These are phyloP conservation scores for Volvariella volvacea DNA, from an alignment of 1,284 basidiomycete species.

Conservation along the genomic window DNA sequence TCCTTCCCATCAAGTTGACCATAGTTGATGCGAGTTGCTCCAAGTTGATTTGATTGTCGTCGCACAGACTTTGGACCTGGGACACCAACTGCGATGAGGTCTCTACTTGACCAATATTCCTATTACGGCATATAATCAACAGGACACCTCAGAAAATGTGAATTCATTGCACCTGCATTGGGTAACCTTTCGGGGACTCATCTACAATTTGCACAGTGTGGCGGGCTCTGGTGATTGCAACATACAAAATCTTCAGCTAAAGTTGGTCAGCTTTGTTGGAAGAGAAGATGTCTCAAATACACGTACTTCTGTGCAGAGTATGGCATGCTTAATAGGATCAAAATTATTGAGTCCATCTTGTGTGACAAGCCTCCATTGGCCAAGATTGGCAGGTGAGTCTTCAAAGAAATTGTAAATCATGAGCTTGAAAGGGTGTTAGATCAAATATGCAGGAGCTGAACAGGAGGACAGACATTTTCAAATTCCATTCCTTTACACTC, in stretches of 20 bases:
- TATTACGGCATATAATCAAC: too few relatives aligned
- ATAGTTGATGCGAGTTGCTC: too few relatives aligned
- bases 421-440: constrained; percentile 34
- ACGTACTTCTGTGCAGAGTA: constrained; percentile 54
- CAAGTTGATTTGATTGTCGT: too few relatives aligned
- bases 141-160: too few relatives aligned
- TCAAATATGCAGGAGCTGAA: background rate
- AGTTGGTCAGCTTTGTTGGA: constrained; percentile 2
- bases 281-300: constrained; percentile 7
- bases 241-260: constrained; percentile 59
- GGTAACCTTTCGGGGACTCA: constrained; percentile 26
- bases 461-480: constrained; percentile 50
- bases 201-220: constrained; percentile 67
- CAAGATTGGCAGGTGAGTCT: constrained; percentile 43
- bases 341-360: constrained; percentile 14
- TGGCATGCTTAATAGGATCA: constrained; percentile 45
- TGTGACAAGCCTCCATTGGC: constrained; percentile 52
- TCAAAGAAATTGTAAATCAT: constrained; percentile 67
- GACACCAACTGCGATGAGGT: too few relatives aligned
- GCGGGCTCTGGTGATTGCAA: constrained; percentile 63
- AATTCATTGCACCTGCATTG: too few relatives aligned
- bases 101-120: too few relatives aligned
- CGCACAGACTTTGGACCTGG: too few relatives aligned
- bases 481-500: constrained; percentile 74
- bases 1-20: too few relatives aligned